Base-by-base conservation (phyloP, 805 yeast species). In the Tetrapisispora taiwanensis region DNA sequence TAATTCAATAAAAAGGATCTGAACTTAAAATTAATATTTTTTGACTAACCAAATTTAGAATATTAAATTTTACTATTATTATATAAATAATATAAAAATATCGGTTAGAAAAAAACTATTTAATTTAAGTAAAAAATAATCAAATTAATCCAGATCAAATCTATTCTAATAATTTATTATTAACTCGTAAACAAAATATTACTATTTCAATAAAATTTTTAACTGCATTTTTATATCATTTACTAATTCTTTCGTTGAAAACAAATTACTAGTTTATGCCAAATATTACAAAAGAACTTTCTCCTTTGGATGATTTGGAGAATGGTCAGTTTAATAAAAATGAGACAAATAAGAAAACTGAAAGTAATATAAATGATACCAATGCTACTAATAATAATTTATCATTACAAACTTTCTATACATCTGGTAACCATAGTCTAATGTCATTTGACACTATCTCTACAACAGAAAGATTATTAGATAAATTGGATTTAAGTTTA, bases 391-490 rank as follows among this genome's bases (percentile, higher is more conserved):
- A 22, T 22, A 22, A 22, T 8, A 22, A 22, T 22, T 22, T 22
- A 13, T 20, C 30, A 6, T 3, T 15, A 8, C 36, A 30, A 6
- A 30, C 8, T 15, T 24, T 22, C 15, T 30, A 31, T 12, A 22
- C 12, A 6, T 26, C 32, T 27, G 28, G 15, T 18, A 26, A 28
- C 13, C n/a, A 22, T 20, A 59, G 63, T 46, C 36, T 49, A 14
- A 26, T 56, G 19, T 62, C 67, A 4, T 53, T 56, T 22, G 65
- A 59, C 22, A 59, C 66, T 8, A 47, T 59, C 1, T 43, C 52
- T 24, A 60, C 66, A 0, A 54, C 59, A 8, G 63, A 52, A 35
- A 49, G 68, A 32, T 37, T 63, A 39, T 33, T 63, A 19, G 68
- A 63, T 36, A 60, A 55, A 42, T 38, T 63, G 20, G 65, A 61